These are phyloP conservation scores for Crucibulum laeve DNA, from an alignment of 768 basidiomycete genomes.

Conservation along the genomic window DNA sequence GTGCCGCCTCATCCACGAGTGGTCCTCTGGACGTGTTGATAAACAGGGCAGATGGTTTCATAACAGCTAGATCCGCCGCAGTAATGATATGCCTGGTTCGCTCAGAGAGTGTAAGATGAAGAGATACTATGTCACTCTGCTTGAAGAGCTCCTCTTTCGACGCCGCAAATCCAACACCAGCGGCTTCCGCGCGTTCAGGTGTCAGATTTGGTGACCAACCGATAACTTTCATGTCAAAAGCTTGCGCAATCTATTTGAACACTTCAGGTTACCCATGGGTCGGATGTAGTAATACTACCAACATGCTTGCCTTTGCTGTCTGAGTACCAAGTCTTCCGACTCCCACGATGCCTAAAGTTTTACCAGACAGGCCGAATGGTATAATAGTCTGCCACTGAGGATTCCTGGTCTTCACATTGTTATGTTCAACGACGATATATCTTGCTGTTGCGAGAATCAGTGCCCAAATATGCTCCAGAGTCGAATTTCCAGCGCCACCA, in stretches of 20 bases:
- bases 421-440: constrained; percentile 45
- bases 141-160: constrained; percentile 51
- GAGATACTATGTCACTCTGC: constrained; percentile 53
- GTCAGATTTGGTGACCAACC: constrained; percentile 69
- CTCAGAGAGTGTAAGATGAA: constrained; percentile 56
- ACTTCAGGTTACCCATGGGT: background rate
- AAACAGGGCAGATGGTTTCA: constrained; percentile 57
- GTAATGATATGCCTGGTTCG: constrained; percentile 46
- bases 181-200: constrained; percentile 44
- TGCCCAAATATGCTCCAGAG: constrained; percentile 66
- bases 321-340: constrained; percentile 52
- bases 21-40: constrained; percentile 69
- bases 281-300: background rate
- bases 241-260: constrained; percentile 44
- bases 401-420: constrained; percentile 37
- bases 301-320: constrained; percentile 38
- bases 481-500: constrained; percentile 35
- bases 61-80: constrained; percentile 38
- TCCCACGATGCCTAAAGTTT: constrained; percentile 58
- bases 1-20: constrained; percentile 53
- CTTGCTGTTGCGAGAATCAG: constrained; percentile 47
- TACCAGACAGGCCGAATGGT: constrained; percentile 47
- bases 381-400: constrained; percentile 51
- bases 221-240: constrained; percentile 54
- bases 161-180: constrained; percentile 43